A percentile compares a stretch with the other conserved stretches of the same genome.
These are phyloP conservation scores for Spencermartinsiella ligniputridi DNA, from an alignment of 1,139 yeast genomes.

Conservation along the genomic window DNA sequence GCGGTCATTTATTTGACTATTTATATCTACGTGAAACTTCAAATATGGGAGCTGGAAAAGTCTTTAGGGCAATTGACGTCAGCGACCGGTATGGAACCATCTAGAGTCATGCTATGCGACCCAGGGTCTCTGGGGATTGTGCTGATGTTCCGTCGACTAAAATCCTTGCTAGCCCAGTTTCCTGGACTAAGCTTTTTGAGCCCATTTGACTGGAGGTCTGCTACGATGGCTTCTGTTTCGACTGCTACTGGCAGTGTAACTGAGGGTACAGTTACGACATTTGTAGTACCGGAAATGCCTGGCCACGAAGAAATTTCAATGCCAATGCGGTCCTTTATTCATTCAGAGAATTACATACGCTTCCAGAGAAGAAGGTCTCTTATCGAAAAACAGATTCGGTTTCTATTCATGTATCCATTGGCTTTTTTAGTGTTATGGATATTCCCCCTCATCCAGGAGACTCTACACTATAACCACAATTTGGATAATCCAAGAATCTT, in stretches of 20 bases:
- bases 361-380: constrained; percentile 49
- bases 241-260: constrained; percentile 9
- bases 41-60: constrained; percentile 60
- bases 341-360: constrained; percentile 17
- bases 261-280: constrained; percentile 13
- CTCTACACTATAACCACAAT: constrained; percentile 10
- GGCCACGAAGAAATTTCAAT: constrained; percentile 37
- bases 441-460: constrained; percentile 53
- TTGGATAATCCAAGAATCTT: constrained; percentile 29
- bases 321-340: constrained; percentile 10
- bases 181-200: constrained; percentile 17
- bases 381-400: constrained; percentile 68
- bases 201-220: constrained; percentile 17
- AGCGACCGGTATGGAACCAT: not conserved
- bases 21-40: constrained; percentile 53
- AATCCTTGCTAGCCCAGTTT: constrained; percentile 15
- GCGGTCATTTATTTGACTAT: constrained; percentile 61
- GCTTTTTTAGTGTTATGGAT: constrained; percentile 74
- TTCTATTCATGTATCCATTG: constrained; percentile 72
- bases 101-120: not conserved
- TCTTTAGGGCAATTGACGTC: constrained; percentile 33
- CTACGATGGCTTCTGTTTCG: constrained; percentile 12
- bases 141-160: not conserved
- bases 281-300: constrained; percentile 38
- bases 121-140: not conserved